Evolutionary conservation across 768 basidiomycete species (phyloP), one percentile per base, ranked within the genome.

Genomic region (Pleurotus giganteus): DNA sequence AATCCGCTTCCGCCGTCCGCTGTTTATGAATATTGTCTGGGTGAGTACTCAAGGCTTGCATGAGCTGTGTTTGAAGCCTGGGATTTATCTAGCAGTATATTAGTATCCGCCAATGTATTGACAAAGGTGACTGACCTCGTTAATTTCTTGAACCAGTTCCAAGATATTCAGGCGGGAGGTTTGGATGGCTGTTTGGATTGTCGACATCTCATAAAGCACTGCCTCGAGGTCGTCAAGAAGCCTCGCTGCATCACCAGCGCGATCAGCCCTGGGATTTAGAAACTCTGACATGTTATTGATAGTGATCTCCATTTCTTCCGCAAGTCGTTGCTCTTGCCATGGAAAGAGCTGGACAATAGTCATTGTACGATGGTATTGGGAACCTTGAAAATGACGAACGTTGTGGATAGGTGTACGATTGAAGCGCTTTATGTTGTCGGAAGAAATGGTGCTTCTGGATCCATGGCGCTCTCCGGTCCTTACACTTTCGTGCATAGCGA

Each of bases 1-100:
- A 68, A 39, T 77, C 76, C 39, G 70, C 63, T 0, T 66, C 63
- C 3, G 78, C 76, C 2, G 65, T 55, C 19, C 68, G 71, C 29
- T 67, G 59, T 2, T 61, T 60, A 37, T 72, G 61, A 32, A 65
- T 42, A 3, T 39, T 62, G 42, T 42, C 70, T 53, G 57, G 70
- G 58, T 74, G 60, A 2, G 55, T 66, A 3, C 60, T 29, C 23
- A 75, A 54, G 11, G 67, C 64, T 1, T 58, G 34, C 1, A 63
- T 39, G 1, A 78, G 67, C 19, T 64, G 56, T 2, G 59, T 51
- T 56, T 72, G 66, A 4, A 78, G 66, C 4, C 61, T 61, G 2
- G 63, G 63, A 52, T 75, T 70, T 12, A 67, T 58, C 74, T 74
- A 54, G 11, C 15, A 12, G 2, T 52, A 47, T 17, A 7, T 28